phyloP scores from a whole-genome alignment of 176 grass and related monocot genomes.

The Phragmites australis region DNA sequence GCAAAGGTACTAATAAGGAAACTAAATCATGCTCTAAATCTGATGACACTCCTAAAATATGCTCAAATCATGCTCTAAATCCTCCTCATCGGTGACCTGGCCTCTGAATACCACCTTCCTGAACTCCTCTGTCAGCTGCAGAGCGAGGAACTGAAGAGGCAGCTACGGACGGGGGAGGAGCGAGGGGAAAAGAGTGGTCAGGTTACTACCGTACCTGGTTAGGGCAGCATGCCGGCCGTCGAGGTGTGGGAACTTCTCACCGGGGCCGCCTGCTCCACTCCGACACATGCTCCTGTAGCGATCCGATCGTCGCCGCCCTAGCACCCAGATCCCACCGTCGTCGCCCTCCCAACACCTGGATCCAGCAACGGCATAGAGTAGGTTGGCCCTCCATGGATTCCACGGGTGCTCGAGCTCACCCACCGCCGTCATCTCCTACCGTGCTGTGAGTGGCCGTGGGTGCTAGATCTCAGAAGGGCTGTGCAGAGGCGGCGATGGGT shows the following conservation, averaged over 20 bases:
- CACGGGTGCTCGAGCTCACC: no score
- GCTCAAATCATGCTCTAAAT: no score
- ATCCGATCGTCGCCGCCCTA: no score
- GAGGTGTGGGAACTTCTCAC: slow-evolving; percentile 77
- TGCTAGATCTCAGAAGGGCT: no score
- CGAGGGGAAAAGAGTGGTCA: background rate
- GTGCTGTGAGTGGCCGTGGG: no score
- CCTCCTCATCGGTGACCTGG: slow-evolving; percentile 51
- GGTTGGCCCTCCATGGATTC: no score
- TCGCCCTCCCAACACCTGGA: no score
- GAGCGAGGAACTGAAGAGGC: background rate
- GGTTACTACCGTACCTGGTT: slow-evolving; percentile 38
- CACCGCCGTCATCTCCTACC: no score
- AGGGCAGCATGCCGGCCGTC: slow-evolving; percentile 54
- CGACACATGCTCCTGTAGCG: no score
- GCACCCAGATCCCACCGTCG: no score
- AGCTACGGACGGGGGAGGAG: background rate
- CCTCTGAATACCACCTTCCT: slow-evolving; percentile 85
- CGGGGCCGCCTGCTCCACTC: slow-evolving; percentile 70
- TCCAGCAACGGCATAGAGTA: no score
- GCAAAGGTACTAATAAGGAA: background rate
- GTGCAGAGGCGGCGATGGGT: no score
- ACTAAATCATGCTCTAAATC: background rate
- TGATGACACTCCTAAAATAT: background rate
- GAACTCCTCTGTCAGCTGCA: slow-evolving; percentile 73